Evolutionary conservation across 305 asterid genomes (phyloP).

Genomic region (Withania somnifera): DNA sequence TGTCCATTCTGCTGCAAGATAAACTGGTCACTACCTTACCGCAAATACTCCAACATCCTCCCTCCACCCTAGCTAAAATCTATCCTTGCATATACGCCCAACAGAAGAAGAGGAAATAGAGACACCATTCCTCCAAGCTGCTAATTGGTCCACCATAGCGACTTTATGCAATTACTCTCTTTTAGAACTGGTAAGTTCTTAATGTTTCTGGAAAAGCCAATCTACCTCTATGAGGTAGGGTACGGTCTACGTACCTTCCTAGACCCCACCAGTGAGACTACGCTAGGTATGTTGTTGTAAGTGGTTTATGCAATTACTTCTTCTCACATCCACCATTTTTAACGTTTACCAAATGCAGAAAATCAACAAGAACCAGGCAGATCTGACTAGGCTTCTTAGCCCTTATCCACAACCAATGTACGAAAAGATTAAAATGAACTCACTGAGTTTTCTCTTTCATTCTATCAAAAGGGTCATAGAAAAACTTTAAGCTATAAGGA

Average conservation of each 20-base stretch:
- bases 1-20: too few species aligned
- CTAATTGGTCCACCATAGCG: neutral
- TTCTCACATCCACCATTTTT: neutral
- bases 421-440: neutral
- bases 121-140: neutral
- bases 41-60: too few species aligned
- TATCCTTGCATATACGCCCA: too few species aligned
- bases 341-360: neutral
- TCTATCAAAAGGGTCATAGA: neutral
- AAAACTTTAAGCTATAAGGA: neutral
- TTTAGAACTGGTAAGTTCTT: neutral
- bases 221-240: too few species aligned
- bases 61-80: too few species aligned
- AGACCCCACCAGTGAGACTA: too few species aligned
- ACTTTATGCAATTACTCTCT: neutral
- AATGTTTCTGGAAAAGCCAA: too few species aligned
- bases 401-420: neutral
- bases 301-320: neutral
- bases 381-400: neutral
- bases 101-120: neutral
- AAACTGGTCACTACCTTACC: too few species aligned
- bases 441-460: neutral
- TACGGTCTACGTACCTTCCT: too few species aligned
- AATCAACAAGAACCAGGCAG: conserved; percentile 1
- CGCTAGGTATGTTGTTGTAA: too few species aligned